These are phyloP conservation scores for Durusdinium trenchii DNA, from an alignment of 73 alveolate genomes.

Conservation along the genomic window DNA sequence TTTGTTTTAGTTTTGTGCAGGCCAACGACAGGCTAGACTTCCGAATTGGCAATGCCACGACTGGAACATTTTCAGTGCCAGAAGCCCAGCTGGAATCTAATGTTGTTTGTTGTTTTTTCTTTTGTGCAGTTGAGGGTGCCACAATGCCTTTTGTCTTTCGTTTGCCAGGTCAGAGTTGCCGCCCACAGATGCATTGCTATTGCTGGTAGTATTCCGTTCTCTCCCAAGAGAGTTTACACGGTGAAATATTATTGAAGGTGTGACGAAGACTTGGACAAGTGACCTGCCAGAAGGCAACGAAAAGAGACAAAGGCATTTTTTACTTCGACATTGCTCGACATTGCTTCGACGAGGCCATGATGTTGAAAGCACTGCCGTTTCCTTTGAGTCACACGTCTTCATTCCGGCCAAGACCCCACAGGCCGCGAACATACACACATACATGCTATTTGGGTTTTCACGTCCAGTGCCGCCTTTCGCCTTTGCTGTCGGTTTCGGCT, in stretches of 20 bases:
- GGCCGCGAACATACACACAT: no score
- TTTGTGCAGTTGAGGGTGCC: neutral
- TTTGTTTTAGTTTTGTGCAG: neutral
- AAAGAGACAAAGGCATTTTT: neutral
- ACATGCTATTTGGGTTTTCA: no score
- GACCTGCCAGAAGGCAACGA: neutral
- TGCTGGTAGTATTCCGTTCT: slow-evolving; percentile 65
- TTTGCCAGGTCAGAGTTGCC: slow-evolving; percentile 68
- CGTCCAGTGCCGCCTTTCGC: no score
- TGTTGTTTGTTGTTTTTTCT: neutral
- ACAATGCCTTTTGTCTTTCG: neutral
- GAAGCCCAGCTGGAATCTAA: neutral
- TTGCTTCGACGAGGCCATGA: slow-evolving; percentile 39
- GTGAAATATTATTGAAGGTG: neutral
- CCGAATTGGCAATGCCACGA: slow-evolving; percentile 69
- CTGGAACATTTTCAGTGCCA: slow-evolving; percentile 61
- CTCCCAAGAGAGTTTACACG: neutral
- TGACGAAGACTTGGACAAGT: neutral
- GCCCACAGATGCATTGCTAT: neutral
- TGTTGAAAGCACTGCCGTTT: slow-evolving; percentile 79
- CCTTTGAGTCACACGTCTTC: slow-evolving; percentile 79
- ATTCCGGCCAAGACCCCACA: slow-evolving; percentile 6
- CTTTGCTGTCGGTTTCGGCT: no score
- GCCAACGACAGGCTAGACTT: slow-evolving; percentile 71
- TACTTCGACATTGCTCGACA: neutral